phyloP scores from a whole-genome alignment of 169 alveolate species.

The Plasmodium ovale region DNA sequence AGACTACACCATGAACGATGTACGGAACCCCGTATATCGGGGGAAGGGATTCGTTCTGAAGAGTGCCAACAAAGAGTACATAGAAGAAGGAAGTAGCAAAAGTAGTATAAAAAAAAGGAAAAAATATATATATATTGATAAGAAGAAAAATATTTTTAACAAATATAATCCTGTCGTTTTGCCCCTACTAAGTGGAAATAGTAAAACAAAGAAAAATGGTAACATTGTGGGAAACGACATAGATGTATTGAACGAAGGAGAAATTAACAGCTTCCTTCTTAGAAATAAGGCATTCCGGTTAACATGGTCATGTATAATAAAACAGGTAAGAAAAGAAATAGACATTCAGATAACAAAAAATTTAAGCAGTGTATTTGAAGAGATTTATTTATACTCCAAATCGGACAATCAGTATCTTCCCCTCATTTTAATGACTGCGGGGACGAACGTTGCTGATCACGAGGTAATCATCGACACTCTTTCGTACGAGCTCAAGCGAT shows the following conservation, averaged over 20 bases:
- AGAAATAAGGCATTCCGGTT: conserved; percentile 60
- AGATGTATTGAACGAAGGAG: conserved; percentile 33
- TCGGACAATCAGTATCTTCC: conserved; percentile 44
- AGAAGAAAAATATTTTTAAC: conserved; percentile 33
- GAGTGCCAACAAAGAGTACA: conserved; percentile 21
- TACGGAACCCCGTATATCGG: conserved; percentile 1
- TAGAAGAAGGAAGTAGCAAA: neutral
- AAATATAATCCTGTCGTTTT: conserved; percentile 54
- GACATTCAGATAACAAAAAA: conserved; percentile 57
- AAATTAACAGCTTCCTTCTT: conserved; percentile 42
- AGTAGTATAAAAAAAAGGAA: neutral
- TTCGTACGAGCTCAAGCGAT: conserved; percentile 33
- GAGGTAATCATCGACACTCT: conserved; percentile 55
- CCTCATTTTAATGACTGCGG: conserved; percentile 54
- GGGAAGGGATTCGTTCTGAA: conserved; percentile 63
- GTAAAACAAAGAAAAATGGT: neutral
- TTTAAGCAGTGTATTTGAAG: conserved; percentile 53
- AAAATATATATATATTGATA: conserved; percentile 23
- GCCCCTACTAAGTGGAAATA: conserved; percentile 29
- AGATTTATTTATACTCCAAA: conserved; percentile 38
- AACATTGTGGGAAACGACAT: conserved; percentile 3
- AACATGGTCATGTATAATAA: conserved; percentile 53
- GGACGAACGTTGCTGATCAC: conserved; percentile 69
- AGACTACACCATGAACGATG: conserved; percentile 16
- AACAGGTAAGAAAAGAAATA: conserved; percentile 50